Evolutionary conservation across 2,329 filamentous ascomycete genomes (phyloP).

Genomic region (Rachicladosporium sp.): DNA sequence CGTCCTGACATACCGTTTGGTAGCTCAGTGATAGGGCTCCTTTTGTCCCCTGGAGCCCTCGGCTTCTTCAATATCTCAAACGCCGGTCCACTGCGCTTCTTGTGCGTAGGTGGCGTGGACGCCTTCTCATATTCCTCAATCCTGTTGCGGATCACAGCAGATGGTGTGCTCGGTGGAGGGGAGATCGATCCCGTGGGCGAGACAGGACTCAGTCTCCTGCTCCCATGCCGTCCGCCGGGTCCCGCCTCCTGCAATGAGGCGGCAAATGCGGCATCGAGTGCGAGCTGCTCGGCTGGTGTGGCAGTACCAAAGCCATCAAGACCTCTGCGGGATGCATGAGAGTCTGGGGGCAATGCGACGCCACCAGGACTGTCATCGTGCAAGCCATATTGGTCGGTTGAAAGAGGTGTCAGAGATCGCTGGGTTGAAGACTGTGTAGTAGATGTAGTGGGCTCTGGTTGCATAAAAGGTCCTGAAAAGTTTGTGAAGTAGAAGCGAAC

Average conservation of each 20-base stretch:
- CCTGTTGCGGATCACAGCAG: slow-evolving; percentile 35
- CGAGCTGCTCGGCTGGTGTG: slow-evolving; percentile 14
- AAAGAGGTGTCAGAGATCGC: slow-evolving; percentile 23
- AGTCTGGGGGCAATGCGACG: slow-evolving; percentile 15
- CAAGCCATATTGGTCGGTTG: slow-evolving; percentile 49
- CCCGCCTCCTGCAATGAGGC: slow-evolving; percentile 14
- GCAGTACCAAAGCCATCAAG: neutral
- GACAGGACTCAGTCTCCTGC: slow-evolving; percentile 17
- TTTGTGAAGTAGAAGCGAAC: slow-evolving; percentile 31
- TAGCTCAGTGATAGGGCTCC: slow-evolving; percentile 45
- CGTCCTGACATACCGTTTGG: slow-evolving; percentile 59
- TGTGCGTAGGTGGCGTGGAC: slow-evolving; percentile 22
- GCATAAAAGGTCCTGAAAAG: slow-evolving; percentile 46
- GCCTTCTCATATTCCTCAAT: slow-evolving; percentile 44
- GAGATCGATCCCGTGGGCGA: slow-evolving; percentile 1
- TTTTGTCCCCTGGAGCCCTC: slow-evolving; percentile 31
- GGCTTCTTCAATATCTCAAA: slow-evolving; percentile 42
- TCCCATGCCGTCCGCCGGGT: slow-evolving; percentile 2
- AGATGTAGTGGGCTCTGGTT: slow-evolving; percentile 44
- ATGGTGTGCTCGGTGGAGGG: slow-evolving; percentile 11
- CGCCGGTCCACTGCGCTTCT: slow-evolving; percentile 31
- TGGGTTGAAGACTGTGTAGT: slow-evolving; percentile 26
- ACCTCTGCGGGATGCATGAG: too few relatives aligned
- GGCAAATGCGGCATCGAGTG: slow-evolving; percentile 16
- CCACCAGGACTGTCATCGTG: slow-evolving; percentile 33